Evolutionary conservation across 2,329 filamentous ascomycete genomes (phyloP), one percentile per base, ranked within the genome.

Genomic region (Colletotrichum camelliae): DNA sequence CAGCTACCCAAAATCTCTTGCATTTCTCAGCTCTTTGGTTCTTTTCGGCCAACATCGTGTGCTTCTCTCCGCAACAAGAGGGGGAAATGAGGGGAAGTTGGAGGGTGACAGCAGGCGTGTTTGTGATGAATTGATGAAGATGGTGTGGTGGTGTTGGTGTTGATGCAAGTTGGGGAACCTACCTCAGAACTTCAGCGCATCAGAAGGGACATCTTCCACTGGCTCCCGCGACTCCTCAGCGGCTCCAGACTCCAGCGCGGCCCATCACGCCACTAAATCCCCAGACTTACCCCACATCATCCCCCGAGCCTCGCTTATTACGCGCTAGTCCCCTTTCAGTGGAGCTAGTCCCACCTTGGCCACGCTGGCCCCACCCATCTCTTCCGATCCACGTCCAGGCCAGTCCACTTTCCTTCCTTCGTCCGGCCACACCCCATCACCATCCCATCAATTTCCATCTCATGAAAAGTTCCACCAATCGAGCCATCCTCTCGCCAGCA

Each of bases 231-330:
- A 66, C 62, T 66, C 62, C 62, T 66, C 27, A 66, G 62, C 62
- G 39, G 39, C 62, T 52, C 62, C 62, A 66, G 71, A 43, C 39
- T 58, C 71, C 66, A 64, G 29, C 58, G 72, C 72, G 61, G 68
- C 52, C 61, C 72, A 75, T 75, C 72, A 75, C 72, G 70, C 74
- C 74, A 76, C 74, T 73, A 74, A 76, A 73, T 74, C 74, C 74
- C 74, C 74, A 74, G 74, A 76, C 70, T 73, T 75, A 58, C 64
- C 73, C 73, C 73, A 75, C 43, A 73, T 64, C 18, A n/a, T 21
- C 9, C 21, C n/a, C 29, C 62, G 16, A 52, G 4, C 5, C 43
- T 61, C 74, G 70, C 74, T 69, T 31, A 69, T 5, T 1, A 0
- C 0, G 21, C 62, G 58, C 73, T 75, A 73, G 29, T 27, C 57